phyloP scores from a whole-genome alignment of 352 stramenopile species.

The Paralagenidium karlingii region DNA sequence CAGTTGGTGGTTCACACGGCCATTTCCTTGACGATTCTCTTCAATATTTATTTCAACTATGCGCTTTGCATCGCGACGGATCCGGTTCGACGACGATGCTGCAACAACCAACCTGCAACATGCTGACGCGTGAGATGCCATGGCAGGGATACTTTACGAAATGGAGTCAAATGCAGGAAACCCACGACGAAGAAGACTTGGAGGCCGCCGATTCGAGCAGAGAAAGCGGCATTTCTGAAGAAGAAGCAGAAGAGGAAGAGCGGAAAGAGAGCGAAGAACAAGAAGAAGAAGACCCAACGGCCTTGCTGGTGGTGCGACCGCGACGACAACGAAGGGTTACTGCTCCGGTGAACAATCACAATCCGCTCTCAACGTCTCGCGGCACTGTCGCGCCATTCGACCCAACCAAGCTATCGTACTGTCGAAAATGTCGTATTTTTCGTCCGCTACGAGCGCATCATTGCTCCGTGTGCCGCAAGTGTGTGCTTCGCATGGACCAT shows the following conservation, averaged over 20 bases:
- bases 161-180: background rate
- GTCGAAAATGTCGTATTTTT: slow-evolving; percentile 30
- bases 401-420: slow-evolving; percentile 22
- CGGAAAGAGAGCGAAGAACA: slow-evolving; percentile 8
- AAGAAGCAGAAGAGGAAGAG: slow-evolving; percentile 6
- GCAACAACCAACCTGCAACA: slow-evolving; percentile 1
- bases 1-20: slow-evolving; percentile 22
- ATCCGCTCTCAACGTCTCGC: slow-evolving; percentile 1
- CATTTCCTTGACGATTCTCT: slow-evolving; percentile 12
- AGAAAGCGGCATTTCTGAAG: background rate
- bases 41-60: slow-evolving; percentile 59
- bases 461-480: slow-evolving; percentile 77
- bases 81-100: slow-evolving; percentile 17
- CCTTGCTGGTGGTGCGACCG: slow-evolving; percentile 10
- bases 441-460: slow-evolving; percentile 40
- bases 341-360: background rate
- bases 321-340: background rate
- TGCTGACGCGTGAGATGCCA: slow-evolving; percentile 1
- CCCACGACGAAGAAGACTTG: background rate
- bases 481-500: slow-evolving; percentile 95
- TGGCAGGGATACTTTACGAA: background rate
- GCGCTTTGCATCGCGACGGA: slow-evolving; percentile 44
- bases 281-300: slow-evolving; percentile 5
- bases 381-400: no score
- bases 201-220: background rate